Evolutionary conservation across 345 rosid genomes (phyloP), one percentile per base, ranked within the genome.

Genomic region (Zanthoxylum bungeanum): DNA sequence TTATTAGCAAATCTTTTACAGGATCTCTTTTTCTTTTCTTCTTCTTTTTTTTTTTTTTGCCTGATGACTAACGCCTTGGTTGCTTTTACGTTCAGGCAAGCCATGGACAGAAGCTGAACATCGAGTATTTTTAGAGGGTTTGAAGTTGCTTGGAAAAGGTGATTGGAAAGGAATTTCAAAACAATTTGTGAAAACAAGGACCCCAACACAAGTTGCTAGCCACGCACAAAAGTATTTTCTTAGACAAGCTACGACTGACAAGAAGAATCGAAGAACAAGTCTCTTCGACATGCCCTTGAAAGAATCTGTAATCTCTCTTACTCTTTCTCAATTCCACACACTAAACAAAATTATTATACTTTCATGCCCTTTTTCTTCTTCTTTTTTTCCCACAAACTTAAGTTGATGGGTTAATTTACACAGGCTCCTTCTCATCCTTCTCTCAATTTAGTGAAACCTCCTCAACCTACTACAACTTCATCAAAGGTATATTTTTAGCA

Each of bases 91-190:
- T n/a, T n/a, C 73, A 88, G 97, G 90, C 53, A 79, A 69, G 66
- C 86, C 97, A 11, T 91, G 97, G 97, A 85, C 86, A 3, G 87
- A 78, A 73, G 88, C 85, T 28, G 97, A 91, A 50, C 97, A 91
- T 36, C 24, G 77, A 2, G 51, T 9, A 0, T 91, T 91, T 66
- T 76, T 91, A 44, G 56, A 52, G 0, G 97, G 93, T 0, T 75
- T 91, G 66, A 70, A 76, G 33, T 78, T 60, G 59, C 79, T 85
- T 0, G 89, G 93, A 9, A 91, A 83, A 82, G 97, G 97, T 24
- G 87, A 87, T 47, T 87, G 97, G 97, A 84, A 73, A 75, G 90
- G 90, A 11, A 91, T 91, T 21, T 73, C 97, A 9, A 84, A 76
- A 68, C 73, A 70, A 7, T 91, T 36, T 69, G 93, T 88, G 27